A percentile compares a stretch with the other conserved stretches of the same genome.
phyloP scores from a whole-genome alignment of 305 asterid genomes.

The Rubia peregrina region DNA sequence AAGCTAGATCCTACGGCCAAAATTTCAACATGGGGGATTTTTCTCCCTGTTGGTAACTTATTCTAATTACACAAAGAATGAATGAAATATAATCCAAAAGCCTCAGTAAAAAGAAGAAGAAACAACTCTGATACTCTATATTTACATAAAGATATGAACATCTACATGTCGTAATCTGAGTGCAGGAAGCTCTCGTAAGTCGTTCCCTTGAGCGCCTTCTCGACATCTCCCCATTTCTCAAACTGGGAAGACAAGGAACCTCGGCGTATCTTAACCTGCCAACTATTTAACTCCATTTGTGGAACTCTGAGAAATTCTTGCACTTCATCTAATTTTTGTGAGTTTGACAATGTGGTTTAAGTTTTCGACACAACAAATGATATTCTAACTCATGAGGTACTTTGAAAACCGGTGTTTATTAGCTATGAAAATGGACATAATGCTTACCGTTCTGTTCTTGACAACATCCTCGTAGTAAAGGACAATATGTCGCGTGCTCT shows the following conservation, averaged over 20 bases:
- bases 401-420: too few species aligned
- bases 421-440: not conserved
- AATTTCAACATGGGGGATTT: constrained; percentile 29
- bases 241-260: constrained; percentile 72
- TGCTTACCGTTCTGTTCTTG: constrained; percentile 65
- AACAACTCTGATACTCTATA: constrained; percentile 12
- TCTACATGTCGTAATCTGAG: constrained; percentile 51
- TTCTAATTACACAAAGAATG: constrained; percentile 31
- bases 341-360: not conserved
- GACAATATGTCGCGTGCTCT: constrained; percentile 65
- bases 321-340: constrained; percentile 63
- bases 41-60: constrained; percentile 27
- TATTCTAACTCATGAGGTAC: not conserved
- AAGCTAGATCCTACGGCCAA: constrained; percentile 19
- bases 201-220: constrained; percentile 65
- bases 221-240: constrained; percentile 77
- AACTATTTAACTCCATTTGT: constrained; percentile 45
- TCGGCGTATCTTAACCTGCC: constrained; percentile 88
- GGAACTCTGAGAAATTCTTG: constrained; percentile 80
- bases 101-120: not conserved
- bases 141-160: constrained; percentile 26
- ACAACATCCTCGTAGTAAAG: constrained; percentile 76
- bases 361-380: not conserved
- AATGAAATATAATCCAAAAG: constrained; percentile 23
- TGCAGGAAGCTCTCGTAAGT: constrained; percentile 55